phyloP scores from a whole-genome alignment of 2,329 filamentous ascomycete genomes.

The Fusarium pseudonygamai region DNA sequence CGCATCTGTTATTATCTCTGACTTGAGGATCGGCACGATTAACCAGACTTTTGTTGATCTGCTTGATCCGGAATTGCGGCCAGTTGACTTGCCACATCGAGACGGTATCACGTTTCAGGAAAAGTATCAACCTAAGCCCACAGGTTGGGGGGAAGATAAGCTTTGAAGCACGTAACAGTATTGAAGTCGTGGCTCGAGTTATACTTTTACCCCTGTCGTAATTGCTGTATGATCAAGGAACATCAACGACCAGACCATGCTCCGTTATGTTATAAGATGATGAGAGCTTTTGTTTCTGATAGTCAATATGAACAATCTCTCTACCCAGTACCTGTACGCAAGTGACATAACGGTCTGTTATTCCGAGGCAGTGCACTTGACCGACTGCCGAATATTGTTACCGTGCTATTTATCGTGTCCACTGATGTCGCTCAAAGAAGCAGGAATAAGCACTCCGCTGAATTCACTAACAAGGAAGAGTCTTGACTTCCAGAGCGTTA shows the following conservation, averaged over 20 bases:
- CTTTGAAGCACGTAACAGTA: neutral
- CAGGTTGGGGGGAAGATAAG: neutral
- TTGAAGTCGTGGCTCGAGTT: neutral
- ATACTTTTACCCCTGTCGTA: too few relatives aligned
- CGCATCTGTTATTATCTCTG: neutral
- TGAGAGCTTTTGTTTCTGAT: fast-evolving
- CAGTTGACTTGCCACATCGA: neutral
- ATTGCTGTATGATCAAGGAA: too few relatives aligned
- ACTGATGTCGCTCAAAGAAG: neutral
- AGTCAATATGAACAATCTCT: neutral
- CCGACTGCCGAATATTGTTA: neutral
- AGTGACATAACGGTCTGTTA: neutral
- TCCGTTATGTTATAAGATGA: neutral
- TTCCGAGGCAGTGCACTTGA: neutral
- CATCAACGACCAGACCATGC: neutral
- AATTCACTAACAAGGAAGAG: neutral
- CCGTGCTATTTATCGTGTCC: neutral
- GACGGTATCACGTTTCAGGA: neutral
- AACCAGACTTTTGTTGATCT: neutral
- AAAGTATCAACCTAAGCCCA: neutral
- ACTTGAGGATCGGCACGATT: neutral
- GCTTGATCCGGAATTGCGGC: neutral
- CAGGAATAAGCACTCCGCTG: neutral
- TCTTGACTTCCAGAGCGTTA: too few relatives aligned
- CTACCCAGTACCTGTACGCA: too few relatives aligned